Base-by-base conservation (phyloP, 2,329 filamentous ascomycete genomes). In the Fusarium sp. region DNA sequence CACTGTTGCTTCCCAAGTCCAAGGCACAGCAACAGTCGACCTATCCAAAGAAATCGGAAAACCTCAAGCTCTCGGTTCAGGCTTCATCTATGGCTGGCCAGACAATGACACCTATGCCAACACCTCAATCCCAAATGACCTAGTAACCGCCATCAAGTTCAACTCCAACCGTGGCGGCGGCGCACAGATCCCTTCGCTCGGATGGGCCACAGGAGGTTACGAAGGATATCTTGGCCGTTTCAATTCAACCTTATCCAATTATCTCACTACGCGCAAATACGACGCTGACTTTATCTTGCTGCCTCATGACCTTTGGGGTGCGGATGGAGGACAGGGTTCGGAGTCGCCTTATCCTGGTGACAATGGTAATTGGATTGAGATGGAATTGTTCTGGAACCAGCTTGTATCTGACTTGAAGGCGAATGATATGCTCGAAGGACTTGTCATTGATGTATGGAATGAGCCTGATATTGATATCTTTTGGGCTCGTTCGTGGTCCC, bases 391-490 rank as follows among this genome's bases (percentile, higher is more conserved):
- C 32, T 54, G 47, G 46, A 2, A 2, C 0, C 55, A 54, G 14
- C 5, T 58, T 4, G 5, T 54, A 8, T 53, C 25, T 1, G 55
- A 58, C 4, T 54, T 58, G 7, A 53, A 43, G 16, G 6, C 9
- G 0, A 9, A 58, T 10, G 11, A 42, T 2, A 58, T 58, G 47
- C 5, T 54, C 0, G 12, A 53, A 0, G 18, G 47, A 1, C 55
- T 58, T 0, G 55, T 54, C 3, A 43, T 58, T 11, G 46, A 58
- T 25, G 25, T 58, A 5, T 58, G 55, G 55, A 58, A 58, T 20
- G 55, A 58, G 34, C 47, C 55, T 3, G 55, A 58, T 18, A 42
- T 58, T 3, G 25, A 42, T 5, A 27, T 25, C 7, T 58, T 58
- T 1, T 58, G 55, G 55, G 25, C 34, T 32, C 32, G 32, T 5